A percentile compares a stretch with the other conserved stretches of the same genome.
phyloP scores from a whole-genome alignment of 139 green algal species.

The Tetraselmis striata region DNA sequence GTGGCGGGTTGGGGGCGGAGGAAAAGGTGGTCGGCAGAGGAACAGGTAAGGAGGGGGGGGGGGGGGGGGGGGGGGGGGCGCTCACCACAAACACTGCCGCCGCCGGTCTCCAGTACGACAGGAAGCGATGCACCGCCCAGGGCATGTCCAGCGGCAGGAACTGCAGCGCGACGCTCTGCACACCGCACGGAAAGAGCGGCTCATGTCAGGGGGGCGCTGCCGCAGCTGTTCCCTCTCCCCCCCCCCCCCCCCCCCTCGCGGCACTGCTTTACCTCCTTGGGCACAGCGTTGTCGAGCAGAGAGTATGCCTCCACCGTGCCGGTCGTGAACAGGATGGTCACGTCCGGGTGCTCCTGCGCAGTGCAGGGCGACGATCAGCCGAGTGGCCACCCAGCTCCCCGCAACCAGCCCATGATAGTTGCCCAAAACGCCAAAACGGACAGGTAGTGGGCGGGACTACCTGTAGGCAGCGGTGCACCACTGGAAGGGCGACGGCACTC shows the following conservation, averaged over 20 bases:
- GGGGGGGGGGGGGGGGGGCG: no score
- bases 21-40: no score
- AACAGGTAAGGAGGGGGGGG: no score
- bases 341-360: background rate
- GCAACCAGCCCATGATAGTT: background rate
- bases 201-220: no score
- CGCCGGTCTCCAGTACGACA: background rate
- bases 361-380: no score
- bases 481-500: conserved; percentile 29
- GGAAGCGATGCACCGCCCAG: background rate
- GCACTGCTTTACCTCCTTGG: background rate
- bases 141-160: background rate
- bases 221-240: no score
- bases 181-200: no score
- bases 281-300: background rate
- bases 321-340: background rate
- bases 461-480: conserved; percentile 34
- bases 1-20: no score
- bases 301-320: background rate
- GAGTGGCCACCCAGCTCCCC: no score
- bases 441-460: conserved; percentile 13
- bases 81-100: background rate
- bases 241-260: no score
- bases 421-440: background rate
- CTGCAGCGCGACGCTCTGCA: background rate